Evolutionary conservation across 208 protist genomes (phyloP).

Genomic region (Angomonas desouzai): DNA sequence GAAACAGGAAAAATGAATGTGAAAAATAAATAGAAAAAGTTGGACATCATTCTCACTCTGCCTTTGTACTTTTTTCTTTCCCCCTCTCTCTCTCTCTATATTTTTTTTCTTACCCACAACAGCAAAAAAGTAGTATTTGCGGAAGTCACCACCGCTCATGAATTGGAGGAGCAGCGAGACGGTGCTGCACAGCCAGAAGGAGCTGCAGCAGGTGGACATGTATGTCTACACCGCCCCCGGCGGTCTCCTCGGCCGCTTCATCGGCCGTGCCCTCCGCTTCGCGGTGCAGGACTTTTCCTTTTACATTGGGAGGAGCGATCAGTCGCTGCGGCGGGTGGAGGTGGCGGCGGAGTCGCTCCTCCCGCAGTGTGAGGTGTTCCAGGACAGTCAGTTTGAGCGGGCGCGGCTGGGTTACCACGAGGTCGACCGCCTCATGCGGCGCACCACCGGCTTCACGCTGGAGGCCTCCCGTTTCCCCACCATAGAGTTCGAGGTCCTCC

Average conservation of each 20-base stretch:
- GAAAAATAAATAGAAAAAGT: neutral
- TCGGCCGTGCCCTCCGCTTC: conserved; percentile 75
- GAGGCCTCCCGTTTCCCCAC: conserved; percentile 61
- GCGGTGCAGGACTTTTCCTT: conserved; percentile 61
- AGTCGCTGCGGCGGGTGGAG: conserved; percentile 46
- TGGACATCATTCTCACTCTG: too few relatives aligned
- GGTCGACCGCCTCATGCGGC: conserved; percentile 46
- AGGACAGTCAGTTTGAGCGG: conserved; percentile 32
- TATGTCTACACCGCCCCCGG: conserved; percentile 74
- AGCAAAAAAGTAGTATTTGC: too few relatives aligned
- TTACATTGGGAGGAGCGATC: conserved; percentile 25
- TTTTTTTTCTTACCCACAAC: too few relatives aligned
- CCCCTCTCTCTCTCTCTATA: conserved; percentile 11
- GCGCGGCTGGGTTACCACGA: conserved; percentile 61
- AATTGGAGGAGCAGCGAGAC: conserved; percentile 5
- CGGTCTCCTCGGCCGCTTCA: conserved; percentile 58
- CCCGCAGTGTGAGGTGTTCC: conserved; percentile 77
- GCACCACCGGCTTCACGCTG: conserved; percentile 44
- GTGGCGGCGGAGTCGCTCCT: conserved; percentile 71
- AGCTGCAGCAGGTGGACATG: conserved; percentile 75
- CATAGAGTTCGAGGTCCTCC: conserved; percentile 54
- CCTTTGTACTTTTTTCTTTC: too few relatives aligned
- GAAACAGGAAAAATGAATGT: neutral
- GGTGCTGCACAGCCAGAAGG: conserved; percentile 33
- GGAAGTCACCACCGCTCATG: too few relatives aligned